phyloP scores from a whole-genome alignment of 176 grass and related monocot genomes.

The Raddia guianensis region DNA sequence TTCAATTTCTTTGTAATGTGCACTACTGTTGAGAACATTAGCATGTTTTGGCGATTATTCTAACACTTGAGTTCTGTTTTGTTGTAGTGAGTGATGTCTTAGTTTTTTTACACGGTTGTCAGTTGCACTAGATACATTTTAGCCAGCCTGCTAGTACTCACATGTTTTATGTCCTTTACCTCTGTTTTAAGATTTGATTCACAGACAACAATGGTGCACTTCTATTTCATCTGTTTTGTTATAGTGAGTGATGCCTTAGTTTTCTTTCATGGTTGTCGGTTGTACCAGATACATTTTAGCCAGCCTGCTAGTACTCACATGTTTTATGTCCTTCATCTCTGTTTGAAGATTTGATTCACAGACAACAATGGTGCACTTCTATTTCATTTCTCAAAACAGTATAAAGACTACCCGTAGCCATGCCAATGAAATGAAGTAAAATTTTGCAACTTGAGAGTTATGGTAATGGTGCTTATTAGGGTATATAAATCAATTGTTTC shows the following conservation, averaged over 20 bases:
- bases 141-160: not conserved
- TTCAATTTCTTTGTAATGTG: not conserved
- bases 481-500: not conserved
- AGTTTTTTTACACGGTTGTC: not conserved
- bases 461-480: not conserved
- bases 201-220: not conserved
- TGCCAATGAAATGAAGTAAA: not conserved
- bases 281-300: not conserved
- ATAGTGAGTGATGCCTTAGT: not conserved
- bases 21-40: not conserved
- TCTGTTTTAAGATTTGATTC: not conserved
- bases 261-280: not conserved
- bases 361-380: not conserved
- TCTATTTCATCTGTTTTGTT: not conserved
- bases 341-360: not conserved
- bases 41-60: slow-evolving; percentile 5
- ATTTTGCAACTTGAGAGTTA: not conserved
- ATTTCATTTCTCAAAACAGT: not conserved
- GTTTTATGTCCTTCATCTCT: not conserved
- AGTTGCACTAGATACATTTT: not conserved
- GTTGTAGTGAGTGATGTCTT: not conserved
- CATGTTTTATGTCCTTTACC: not conserved
- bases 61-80: slow-evolving; percentile 7
- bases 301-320: not conserved
- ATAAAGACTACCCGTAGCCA: not conserved